phyloP scores from a whole-genome alignment of 805 yeast species.

The Ogataea minuta region DNA sequence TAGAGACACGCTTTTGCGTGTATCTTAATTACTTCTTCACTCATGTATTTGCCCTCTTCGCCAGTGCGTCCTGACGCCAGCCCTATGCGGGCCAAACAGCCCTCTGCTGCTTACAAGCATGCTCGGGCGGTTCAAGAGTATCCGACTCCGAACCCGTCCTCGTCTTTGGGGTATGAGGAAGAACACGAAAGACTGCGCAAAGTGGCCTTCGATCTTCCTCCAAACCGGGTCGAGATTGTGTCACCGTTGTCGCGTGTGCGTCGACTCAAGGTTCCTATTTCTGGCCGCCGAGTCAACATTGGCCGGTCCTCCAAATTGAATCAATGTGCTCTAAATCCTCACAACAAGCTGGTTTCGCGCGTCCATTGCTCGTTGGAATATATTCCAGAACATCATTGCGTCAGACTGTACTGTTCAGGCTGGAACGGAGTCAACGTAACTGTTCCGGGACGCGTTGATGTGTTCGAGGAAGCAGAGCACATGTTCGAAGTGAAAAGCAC shows the following conservation, averaged over 20 bases:
- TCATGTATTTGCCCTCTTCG: slow-evolving; percentile 34
- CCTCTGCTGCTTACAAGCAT: neutral
- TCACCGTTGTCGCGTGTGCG: slow-evolving; percentile 39
- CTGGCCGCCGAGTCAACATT: slow-evolving; percentile 41
- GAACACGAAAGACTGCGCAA: slow-evolving; percentile 14
- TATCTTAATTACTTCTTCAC: slow-evolving; percentile 2
- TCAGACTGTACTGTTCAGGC: slow-evolving; percentile 71
- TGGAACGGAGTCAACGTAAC: slow-evolving; percentile 74
- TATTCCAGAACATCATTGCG: slow-evolving; percentile 36
- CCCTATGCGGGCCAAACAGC: slow-evolving; percentile 8
- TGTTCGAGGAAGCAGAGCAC: slow-evolving; percentile 22
- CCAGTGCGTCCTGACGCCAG: slow-evolving; percentile 22
- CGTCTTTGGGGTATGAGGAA: slow-evolving; percentile 40
- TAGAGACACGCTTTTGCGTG: slow-evolving; percentile 14
- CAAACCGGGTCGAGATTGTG: slow-evolving; percentile 22
- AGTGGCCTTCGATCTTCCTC: slow-evolving; percentile 18
- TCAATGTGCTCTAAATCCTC: slow-evolving; percentile 46
- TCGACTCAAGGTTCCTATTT: slow-evolving; percentile 39
- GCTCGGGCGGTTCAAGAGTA: slow-evolving; percentile 33
- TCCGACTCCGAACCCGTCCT: slow-evolving; percentile 76
- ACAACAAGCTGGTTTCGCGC: slow-evolving; percentile 62
- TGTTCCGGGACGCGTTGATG: slow-evolving; percentile 49
- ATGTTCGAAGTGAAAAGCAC: slow-evolving; percentile 19
- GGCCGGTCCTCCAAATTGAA: slow-evolving; percentile 71
- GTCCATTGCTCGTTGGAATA: slow-evolving; percentile 57